A percentile compares a stretch with the other conserved stretches of the same genome.
Evolutionary conservation across 176 grass and related monocot species (phyloP).

Genomic region (Tillandsia leiboldiana): DNA sequence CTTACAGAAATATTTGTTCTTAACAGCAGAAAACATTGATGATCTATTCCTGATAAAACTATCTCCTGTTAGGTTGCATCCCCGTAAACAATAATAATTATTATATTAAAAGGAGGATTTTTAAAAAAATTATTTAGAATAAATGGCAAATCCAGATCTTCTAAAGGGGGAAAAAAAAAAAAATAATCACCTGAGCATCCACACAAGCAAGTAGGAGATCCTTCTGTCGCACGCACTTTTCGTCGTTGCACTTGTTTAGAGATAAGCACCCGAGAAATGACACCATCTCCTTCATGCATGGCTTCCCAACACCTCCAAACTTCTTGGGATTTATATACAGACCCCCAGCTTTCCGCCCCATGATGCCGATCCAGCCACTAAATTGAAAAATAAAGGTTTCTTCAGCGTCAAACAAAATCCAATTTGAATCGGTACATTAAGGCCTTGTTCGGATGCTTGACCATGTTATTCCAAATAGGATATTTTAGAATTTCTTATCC

Average conservation of each 20-base stretch:
- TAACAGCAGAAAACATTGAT: too few species aligned
- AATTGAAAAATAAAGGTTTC: background rate
- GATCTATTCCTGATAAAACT: too few species aligned
- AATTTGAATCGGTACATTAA: background rate
- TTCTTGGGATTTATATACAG: constrained; percentile 94
- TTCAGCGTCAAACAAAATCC: background rate
- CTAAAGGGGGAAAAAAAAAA: too few species aligned
- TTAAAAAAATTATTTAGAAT: background rate
- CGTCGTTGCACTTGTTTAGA: constrained; percentile 74
- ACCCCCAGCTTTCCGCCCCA: constrained; percentile 72
- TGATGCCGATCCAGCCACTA: constrained; percentile 25
- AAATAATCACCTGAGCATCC: background rate
- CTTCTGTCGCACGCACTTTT: constrained; percentile 43
- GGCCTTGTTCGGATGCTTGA: background rate
- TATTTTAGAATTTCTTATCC: too few species aligned
- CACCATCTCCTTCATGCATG: constrained; percentile 73
- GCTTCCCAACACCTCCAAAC: constrained; percentile 44
- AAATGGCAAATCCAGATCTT: background rate
- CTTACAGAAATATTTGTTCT: too few species aligned
- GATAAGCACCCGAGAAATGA: constrained; percentile 77
- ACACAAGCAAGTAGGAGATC: constrained; percentile 17
- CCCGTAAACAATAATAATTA: background rate
- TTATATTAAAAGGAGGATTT: background rate
- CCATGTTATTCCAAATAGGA: too few species aligned
- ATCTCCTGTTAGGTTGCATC: too few species aligned